Evolutionary conservation across 75 land plant genomes (phyloP).

Genomic region (Cryptomeria japonica): DNA sequence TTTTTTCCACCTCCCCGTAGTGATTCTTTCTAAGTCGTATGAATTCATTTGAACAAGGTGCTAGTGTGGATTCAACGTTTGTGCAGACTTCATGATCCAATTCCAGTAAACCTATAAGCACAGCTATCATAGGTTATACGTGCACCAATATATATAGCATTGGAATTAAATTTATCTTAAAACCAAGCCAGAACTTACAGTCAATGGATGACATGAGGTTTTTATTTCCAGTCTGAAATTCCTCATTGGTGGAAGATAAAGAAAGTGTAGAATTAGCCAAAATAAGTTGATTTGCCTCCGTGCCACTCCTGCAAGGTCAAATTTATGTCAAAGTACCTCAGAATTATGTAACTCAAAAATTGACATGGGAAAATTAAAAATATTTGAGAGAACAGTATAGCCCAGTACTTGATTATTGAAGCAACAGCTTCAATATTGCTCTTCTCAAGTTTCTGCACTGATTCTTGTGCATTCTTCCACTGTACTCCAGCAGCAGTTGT

Average conservation of each 20-base stretch:
- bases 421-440: slow-evolving; percentile 50
- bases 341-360: not conserved
- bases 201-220: slow-evolving; percentile 56
- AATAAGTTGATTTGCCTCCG: slow-evolving; percentile 56
- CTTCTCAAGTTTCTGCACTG: slow-evolving; percentile 46
- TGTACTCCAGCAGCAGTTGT: slow-evolving; percentile 41
- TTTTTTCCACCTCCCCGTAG: slow-evolving; percentile 56
- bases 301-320: slow-evolving; percentile 51
- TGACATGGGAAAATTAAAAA: not conserved
- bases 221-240: slow-evolving; percentile 55
- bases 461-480: slow-evolving; percentile 66
- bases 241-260: slow-evolving; percentile 50
- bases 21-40: slow-evolving; percentile 60
- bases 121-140: not conserved
- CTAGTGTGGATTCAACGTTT: slow-evolving; percentile 57
- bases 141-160: not conserved
- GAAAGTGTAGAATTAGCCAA: slow-evolving; percentile 47
- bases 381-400: slow-evolving; percentile 2
- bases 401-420: slow-evolving; percentile 55
- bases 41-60: slow-evolving; percentile 53
- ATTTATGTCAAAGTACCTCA: not conserved
- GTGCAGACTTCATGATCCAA: slow-evolving; percentile 62
- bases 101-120: slow-evolving; percentile 45
- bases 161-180: not conserved
- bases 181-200: slow-evolving; percentile 36